Conservation (phyloP, 2,329 filamentous ascomycete genomes). For the Penicillium italicum region DNA sequence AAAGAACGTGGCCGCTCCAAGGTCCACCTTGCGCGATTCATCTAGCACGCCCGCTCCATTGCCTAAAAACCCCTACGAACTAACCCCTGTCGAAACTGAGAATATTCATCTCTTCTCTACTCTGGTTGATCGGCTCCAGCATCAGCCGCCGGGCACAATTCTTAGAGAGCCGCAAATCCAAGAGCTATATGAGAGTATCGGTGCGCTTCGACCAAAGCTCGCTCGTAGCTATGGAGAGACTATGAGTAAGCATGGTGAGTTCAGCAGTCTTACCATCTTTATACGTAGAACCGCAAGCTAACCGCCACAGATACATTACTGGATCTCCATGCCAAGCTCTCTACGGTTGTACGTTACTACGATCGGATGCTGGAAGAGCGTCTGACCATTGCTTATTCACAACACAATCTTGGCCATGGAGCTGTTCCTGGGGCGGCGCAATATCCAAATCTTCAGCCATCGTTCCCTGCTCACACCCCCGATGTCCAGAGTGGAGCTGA, state of each 20-base stretch:
- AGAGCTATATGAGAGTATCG: conserved; percentile 95
- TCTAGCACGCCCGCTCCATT: conserved; percentile 50
- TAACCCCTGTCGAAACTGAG: conserved; percentile 89
- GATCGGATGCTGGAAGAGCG: conserved; percentile 97
- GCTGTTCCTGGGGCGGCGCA: conserved; percentile 16
- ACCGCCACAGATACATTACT: conserved; percentile 71
- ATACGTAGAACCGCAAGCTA: conserved; percentile 12
- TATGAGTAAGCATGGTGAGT: conserved; percentile 96
- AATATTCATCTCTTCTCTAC: conserved; percentile 97
- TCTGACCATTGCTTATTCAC: conserved; percentile 85
- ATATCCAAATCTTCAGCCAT: conserved; percentile 20
- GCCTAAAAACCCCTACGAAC: conserved; percentile 89
- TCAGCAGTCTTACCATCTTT: not conserved
- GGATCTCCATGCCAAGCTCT: conserved; percentile 90
- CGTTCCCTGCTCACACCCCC: conserved; percentile 9
- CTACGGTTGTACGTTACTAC: conserved; percentile 94
- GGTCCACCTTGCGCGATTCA: conserved; percentile 47
- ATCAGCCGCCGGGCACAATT: conserved; percentile 92
- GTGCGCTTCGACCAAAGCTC: conserved; percentile 85
- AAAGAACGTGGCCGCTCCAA: conserved; percentile 68
- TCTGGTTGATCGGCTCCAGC: conserved; percentile 87
- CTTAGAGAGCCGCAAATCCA: conserved; percentile 97
- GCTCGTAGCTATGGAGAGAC: conserved; percentile 96
- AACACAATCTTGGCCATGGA: conserved; percentile 67
- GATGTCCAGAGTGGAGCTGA: conserved; percentile 19